A percentile compares a stretch with the other conserved stretches of the same genome.
Evolutionary conservation across 1,284 basidiomycete species (phyloP).

Genomic region (Apiotrichum veenhuisii): DNA sequence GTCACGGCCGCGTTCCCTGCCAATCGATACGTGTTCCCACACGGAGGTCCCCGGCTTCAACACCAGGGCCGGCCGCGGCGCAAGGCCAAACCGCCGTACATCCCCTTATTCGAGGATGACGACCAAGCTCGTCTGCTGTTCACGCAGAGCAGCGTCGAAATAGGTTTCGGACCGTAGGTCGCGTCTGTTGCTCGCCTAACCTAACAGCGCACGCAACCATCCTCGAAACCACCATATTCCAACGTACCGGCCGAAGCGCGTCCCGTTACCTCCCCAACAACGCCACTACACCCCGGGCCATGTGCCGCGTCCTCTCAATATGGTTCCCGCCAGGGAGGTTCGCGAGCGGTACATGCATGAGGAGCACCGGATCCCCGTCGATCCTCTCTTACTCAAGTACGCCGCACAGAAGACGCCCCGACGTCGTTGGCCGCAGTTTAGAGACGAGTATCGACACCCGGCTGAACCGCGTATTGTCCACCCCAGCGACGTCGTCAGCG

Average conservation of each 20-base stretch:
- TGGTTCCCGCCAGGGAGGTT: not conserved
- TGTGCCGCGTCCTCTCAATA: not conserved
- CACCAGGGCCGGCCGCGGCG: too few relatives aligned
- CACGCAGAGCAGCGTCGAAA: not conserved
- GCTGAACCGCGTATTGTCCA: slow-evolving; percentile 1
- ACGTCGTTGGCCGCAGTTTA: not conserved
- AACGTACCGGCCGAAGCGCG: not conserved
- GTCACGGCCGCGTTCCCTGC: not conserved
- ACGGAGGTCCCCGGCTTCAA: not conserved
- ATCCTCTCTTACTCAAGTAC: not conserved
- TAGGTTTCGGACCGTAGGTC: not conserved
- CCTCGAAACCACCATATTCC: not conserved
- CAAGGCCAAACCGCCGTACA: not conserved
- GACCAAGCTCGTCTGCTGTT: not conserved
- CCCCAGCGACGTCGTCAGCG: slow-evolving; percentile 1
- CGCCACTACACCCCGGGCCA: not conserved
- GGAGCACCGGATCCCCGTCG: not conserved
- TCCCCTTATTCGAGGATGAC: not conserved
- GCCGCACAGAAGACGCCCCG: not conserved
- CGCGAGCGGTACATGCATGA: not conserved
- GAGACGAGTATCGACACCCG: not conserved
- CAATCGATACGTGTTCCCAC: not conserved
- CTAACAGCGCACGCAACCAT: not conserved
- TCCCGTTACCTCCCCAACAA: not conserved
- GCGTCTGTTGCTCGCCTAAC: not conserved